Evolutionary conservation across 139 green algal species (phyloP), one percentile per base, ranked within the genome.

Genomic region (Eudorina sp.): DNA sequence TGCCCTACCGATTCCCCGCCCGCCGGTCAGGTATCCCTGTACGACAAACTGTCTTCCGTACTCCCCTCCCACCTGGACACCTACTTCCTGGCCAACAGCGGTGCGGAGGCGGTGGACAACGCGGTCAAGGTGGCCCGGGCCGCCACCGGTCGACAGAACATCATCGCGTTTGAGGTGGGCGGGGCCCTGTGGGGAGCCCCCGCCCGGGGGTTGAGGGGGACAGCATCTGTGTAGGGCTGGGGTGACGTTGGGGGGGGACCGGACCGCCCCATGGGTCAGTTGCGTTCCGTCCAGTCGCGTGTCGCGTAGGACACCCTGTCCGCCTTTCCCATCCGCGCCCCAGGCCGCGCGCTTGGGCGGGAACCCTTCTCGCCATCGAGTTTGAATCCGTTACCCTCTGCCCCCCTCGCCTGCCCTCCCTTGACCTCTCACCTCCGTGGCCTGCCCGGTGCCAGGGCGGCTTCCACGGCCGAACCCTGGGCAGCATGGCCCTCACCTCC

Each of bases 81-180:
- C 4, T 82, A 73, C 46, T 55, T 88, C 13, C 83, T 88, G 36
- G 68, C 83, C 23, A 88, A 88, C 85, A 93, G 81, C 75, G 94
- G 96, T 72, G 89, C 83, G n/a, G 96, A 98, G 92, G 95, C 95
- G 8, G 94, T 97, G 25, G 96, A 98, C 38, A 98, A 98, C 53
- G 96, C 96, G 0, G 90, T 98, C 72, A 98, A 98, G 92, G 92
- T 98, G 16, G 95, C 96, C 2, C 90, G 95, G n/a, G 94, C 89
- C 0, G 89, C 90, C 46, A 98, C 96, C 11, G 91, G 92, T 6
- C 84, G 89, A 4, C 93, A 94, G 6, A 97, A 96, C 89, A 92
- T 98, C 86, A 97, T 98, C 45, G 86, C 89, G 16, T 98, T 98
- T 70, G 94, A 97, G 23, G 95, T 96, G 62, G 66, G 66, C 1